These are phyloP conservation scores for Fagopyrum homotropicum DNA, from an alignment of 148 eudicot species.

Conservation along the genomic window DNA sequence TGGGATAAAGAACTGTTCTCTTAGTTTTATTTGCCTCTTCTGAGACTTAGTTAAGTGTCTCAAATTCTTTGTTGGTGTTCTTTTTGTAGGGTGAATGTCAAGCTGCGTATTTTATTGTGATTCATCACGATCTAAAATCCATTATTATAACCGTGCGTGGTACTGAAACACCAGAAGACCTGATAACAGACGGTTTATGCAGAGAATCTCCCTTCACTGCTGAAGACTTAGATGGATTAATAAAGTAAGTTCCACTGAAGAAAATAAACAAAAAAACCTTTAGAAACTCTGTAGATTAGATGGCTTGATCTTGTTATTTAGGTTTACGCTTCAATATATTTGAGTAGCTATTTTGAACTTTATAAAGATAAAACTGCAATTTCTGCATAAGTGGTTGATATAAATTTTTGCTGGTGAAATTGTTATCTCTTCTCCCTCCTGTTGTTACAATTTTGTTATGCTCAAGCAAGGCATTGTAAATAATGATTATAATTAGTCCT, in stretches of 20 bases:
- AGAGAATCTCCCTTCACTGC: conserved; percentile 56
- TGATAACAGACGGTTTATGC: conserved; percentile 68
- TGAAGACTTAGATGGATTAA: conserved; percentile 58
- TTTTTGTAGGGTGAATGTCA: conserved; percentile 50
- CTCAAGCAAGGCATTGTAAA: neutral
- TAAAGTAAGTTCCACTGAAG: conserved; percentile 34
- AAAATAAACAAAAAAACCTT: neutral
- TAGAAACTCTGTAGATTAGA: neutral
- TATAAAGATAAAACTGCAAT: no score
- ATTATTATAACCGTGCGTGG: conserved; percentile 68
- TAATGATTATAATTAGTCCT: no score
- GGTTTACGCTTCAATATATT: neutral
- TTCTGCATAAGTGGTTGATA: neutral
- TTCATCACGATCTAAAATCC: conserved; percentile 45
- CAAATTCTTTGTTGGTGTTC: neutral
- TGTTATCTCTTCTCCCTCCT: neutral
- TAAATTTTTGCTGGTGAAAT: neutral
- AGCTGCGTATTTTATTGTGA: conserved; percentile 70
- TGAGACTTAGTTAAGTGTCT: neutral
- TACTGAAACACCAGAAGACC: conserved; percentile 81
- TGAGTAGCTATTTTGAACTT: neutral
- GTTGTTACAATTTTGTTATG: neutral
- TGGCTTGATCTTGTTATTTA: neutral
- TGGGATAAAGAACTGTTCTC: no score
- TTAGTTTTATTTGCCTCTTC: no score